These are phyloP conservation scores for Penicillium sp. DNA, from an alignment of 2,329 filamentous ascomycete species.

Conservation along the genomic window DNA sequence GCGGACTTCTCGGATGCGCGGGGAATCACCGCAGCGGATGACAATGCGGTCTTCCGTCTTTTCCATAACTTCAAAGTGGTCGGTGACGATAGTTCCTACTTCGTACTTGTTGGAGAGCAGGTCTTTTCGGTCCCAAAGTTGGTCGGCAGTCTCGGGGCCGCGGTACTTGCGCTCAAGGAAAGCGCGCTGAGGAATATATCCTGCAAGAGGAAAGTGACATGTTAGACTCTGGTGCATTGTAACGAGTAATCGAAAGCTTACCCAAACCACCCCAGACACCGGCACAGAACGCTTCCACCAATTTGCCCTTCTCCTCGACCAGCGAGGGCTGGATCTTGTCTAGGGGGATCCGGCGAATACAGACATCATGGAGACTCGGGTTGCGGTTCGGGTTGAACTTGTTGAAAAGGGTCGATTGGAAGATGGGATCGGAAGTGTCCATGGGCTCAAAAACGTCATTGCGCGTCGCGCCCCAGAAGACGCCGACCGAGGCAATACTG, in stretches of 20 bases:
- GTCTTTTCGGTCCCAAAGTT: slow-evolving; percentile 61
- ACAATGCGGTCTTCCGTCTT: slow-evolving; percentile 61
- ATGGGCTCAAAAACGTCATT: slow-evolving; percentile 59
- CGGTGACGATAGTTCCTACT: slow-evolving; percentile 63
- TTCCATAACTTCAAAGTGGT: slow-evolving; percentile 70
- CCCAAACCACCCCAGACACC: slow-evolving; percentile 67
- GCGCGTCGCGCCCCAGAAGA: slow-evolving; percentile 55
- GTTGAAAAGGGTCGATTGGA: slow-evolving; percentile 56
- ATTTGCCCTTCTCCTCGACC: slow-evolving; percentile 59
- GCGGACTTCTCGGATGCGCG: slow-evolving; percentile 56
- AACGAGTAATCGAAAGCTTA: slow-evolving; percentile 36
- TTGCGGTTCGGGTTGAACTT: slow-evolving; percentile 64
- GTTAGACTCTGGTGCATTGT: neutral
- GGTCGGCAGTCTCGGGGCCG: slow-evolving; percentile 54
- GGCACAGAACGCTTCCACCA: slow-evolving; percentile 65
- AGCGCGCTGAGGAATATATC: slow-evolving; percentile 55
- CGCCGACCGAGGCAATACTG: slow-evolving; percentile 51
- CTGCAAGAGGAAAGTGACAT: slow-evolving; percentile 4
- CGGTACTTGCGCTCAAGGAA: slow-evolving; percentile 61
- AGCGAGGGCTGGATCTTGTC: slow-evolving; percentile 64
- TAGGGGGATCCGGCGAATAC: slow-evolving; percentile 62
- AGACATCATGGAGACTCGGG: slow-evolving; percentile 63
- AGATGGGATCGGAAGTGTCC: slow-evolving; percentile 60
- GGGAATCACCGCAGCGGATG: slow-evolving; percentile 66
- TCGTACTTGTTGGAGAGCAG: slow-evolving; percentile 60